A percentile compares a stretch with the other conserved stretches of the same genome.
These are phyloP conservation scores for Xylaria grammica DNA, from an alignment of 495 filamentous ascomycete genomes.

Conservation along the genomic window DNA sequence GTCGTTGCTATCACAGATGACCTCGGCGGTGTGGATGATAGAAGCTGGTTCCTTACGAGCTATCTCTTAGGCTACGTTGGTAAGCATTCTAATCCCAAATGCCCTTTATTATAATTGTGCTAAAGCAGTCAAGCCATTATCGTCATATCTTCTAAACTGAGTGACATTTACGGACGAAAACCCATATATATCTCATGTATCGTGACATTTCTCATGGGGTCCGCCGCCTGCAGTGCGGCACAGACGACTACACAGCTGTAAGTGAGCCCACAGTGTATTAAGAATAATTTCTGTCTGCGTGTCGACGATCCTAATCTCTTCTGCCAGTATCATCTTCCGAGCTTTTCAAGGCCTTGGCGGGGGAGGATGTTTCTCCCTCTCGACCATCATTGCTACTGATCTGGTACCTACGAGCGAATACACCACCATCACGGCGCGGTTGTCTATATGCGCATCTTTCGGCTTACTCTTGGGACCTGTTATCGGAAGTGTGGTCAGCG, in stretches of 20 bases:
- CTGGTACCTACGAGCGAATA: slow-evolving; percentile 52
- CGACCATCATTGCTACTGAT: slow-evolving; percentile 52
- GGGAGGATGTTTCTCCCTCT: slow-evolving; percentile 57
- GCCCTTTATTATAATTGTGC: not conserved
- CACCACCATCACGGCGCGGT: slow-evolving; percentile 51
- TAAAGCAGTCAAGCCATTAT: slow-evolving; percentile 20
- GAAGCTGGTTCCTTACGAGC: slow-evolving; percentile 51
- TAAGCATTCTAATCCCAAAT: not conserved
- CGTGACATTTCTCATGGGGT: slow-evolving; percentile 48
- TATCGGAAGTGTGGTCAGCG: slow-evolving; percentile 50
- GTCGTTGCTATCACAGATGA: slow-evolving; percentile 53
- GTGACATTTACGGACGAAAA: slow-evolving; percentile 48
- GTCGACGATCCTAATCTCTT: too few relatives aligned
- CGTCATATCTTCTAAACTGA: slow-evolving; percentile 47
- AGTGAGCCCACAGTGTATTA: not conserved
- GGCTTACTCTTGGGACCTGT: slow-evolving; percentile 49
- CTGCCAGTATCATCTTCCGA: slow-evolving; percentile 57
- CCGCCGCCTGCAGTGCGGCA: slow-evolving; percentile 45
- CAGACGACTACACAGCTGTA: slow-evolving; percentile 43
- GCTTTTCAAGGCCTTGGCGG: slow-evolving; percentile 61
- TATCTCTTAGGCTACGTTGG: slow-evolving; percentile 19
- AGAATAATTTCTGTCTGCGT: not conserved
- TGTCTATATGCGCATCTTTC: slow-evolving; percentile 53
- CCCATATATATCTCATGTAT: slow-evolving; percentile 36
- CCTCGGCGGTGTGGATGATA: slow-evolving; percentile 46